These are phyloP conservation scores for Ogataea dorogensis DNA, from an alignment of 805 yeast species.

Conservation along the genomic window DNA sequence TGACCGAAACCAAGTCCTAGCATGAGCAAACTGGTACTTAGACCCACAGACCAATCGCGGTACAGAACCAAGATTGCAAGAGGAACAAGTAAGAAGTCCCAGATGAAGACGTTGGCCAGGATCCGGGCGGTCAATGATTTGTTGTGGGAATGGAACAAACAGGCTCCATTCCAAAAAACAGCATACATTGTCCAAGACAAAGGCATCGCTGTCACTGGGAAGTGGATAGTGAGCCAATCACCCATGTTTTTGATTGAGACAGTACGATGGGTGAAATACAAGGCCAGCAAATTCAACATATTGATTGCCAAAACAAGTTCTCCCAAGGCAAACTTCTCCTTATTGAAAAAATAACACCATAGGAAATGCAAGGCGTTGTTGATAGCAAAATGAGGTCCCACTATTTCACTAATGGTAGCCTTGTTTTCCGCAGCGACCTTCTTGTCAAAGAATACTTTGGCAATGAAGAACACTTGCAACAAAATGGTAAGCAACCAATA, in stretches of 20 bases:
- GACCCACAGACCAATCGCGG: constrained; percentile 71
- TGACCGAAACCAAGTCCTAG: constrained; percentile 73
- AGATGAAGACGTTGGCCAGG: constrained; percentile 68
- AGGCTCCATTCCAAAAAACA: constrained; percentile 85
- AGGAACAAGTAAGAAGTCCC: constrained; percentile 75
- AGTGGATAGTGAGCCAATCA: constrained; percentile 59
- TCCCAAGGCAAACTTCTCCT: constrained; percentile 54
- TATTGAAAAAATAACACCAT: constrained; percentile 65
- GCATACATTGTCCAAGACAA: constrained; percentile 71
- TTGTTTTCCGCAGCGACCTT: constrained; percentile 27
- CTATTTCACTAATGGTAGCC: constrained; percentile 35
- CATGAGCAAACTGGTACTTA: constrained; percentile 54
- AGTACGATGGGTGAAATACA: constrained; percentile 61
- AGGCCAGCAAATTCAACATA: constrained; percentile 54
- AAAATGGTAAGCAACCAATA: constrained; percentile 59
- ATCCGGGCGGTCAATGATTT: constrained; percentile 56
- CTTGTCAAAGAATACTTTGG: constrained; percentile 38
- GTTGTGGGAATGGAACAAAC: constrained; percentile 60
- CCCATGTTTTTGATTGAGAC: constrained; percentile 49
- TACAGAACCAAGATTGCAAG: constrained; percentile 51
- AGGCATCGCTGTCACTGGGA: constrained; percentile 68
- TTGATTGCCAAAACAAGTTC: constrained; percentile 60
- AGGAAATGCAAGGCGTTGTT: constrained; percentile 59
- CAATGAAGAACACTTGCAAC: constrained; percentile 51
- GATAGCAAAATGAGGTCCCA: constrained; percentile 61